A percentile compares a stretch with the other conserved stretches of the same genome.
These are phyloP conservation scores for Beauveria australis DNA, from an alignment of 2,329 filamentous ascomycete genomes.

Conservation along the genomic window DNA sequence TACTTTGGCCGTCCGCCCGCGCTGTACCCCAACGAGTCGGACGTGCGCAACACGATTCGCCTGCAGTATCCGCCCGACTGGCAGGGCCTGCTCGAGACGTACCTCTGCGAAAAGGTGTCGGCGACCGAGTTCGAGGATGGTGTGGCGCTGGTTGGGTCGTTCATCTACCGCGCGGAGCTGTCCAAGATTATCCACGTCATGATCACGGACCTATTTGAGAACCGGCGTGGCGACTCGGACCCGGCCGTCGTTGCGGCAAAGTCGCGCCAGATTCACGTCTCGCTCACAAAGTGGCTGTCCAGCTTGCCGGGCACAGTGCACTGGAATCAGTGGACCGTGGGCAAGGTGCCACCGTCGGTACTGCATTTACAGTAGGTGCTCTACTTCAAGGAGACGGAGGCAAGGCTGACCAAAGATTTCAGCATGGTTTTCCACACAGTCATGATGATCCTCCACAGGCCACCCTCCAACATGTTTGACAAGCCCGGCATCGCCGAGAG, in stretches of 20 bases:
- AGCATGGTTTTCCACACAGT: constrained; percentile 41
- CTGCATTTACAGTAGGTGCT: constrained; percentile 35
- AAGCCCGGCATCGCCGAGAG: constrained; percentile 30
- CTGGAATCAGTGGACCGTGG: constrained; percentile 44
- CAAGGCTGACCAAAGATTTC: not conserved
- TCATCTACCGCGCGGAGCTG: constrained; percentile 39
- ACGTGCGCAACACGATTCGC: constrained; percentile 39
- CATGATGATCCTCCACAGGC: constrained; percentile 44
- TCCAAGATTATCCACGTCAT: constrained; percentile 41
- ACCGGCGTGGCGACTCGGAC: constrained; percentile 33
- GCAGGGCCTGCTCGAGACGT: constrained; percentile 38
- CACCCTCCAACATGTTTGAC: constrained; percentile 34
- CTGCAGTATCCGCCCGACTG: constrained; percentile 42
- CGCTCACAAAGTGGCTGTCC: constrained; percentile 38
- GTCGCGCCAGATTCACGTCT: constrained; percentile 37
- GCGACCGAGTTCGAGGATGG: constrained; percentile 40
- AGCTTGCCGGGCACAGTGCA: constrained; percentile 37
- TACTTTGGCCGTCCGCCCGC: constrained; percentile 44
- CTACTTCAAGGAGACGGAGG: not conserved
- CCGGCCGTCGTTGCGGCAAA: constrained; percentile 32
- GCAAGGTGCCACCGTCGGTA: constrained; percentile 36
- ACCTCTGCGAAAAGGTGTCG: constrained; percentile 35
- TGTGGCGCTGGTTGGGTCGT: constrained; percentile 33
- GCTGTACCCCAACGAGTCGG: constrained; percentile 39
- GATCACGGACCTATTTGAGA: constrained; percentile 43